Base-by-base conservation (phyloP, 495 filamentous ascomycete species). In the Penicillium parvum region DNA sequence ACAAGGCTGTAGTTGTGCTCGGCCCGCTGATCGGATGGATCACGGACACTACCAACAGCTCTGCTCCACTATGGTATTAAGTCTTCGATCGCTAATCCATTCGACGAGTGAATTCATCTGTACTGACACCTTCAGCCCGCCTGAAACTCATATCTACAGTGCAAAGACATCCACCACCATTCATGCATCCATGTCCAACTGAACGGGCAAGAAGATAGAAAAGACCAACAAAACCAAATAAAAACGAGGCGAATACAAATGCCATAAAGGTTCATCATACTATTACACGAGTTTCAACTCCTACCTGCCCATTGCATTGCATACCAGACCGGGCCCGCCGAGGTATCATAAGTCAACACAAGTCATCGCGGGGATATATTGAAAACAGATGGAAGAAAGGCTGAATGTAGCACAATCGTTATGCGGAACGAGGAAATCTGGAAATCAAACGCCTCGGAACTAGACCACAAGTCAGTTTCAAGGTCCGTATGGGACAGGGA, bases 381-480 rank as follows among this genome's bases (percentile, higher is more conserved):
- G 45, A 40, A 53, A 47, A 52, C 27, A 47, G 18, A 49, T 44
- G 14, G 34, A 43, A 43, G 51, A 29, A 60, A 43, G 37, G 50
- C 45, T 44, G 40, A 52, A 45, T 17, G 37, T 45, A 50, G 32
- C 42, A 55, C 15, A 47, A 40, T 42, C 29, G 17, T 48, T 33
- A 52, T 30, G 39, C 34, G 48, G 16, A 26, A 25, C n/a, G n/a
- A 45, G 16, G n/a, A 39, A 47, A 25, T 27, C 23, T 28, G 11
- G 20, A 40, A 50, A 55, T 64, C 57, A 76, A 51, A 74, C 73
- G 33, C 72, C 73, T 14, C 73, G 72, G 65, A 76, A 75, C 71
- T 74, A 40, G 15, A 47, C 7, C 21, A 7, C 7, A 18, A 1
- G 34, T 65, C 53, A 65, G 60, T 38, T 14, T 30, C 3, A 14